A percentile compares a stretch with the other conserved stretches of the same genome.
phyloP scores from a whole-genome alignment of 495 filamentous ascomycete genomes.

The Penicillium roqueforti region DNA sequence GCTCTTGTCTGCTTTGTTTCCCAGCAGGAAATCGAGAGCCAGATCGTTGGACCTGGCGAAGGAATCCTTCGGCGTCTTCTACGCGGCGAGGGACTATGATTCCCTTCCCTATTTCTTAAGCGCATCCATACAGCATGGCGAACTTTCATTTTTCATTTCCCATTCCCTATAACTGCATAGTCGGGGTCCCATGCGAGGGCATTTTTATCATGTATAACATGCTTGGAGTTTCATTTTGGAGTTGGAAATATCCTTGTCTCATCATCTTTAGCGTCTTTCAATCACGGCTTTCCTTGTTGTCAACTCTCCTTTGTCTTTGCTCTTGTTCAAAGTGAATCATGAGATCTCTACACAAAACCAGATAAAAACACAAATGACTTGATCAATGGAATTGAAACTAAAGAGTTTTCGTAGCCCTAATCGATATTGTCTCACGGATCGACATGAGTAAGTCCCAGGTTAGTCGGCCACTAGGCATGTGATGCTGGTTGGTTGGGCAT shows the following conservation, averaged over 20 bases:
- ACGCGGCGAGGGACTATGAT: conserved; percentile 38
- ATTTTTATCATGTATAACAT: conserved; percentile 21
- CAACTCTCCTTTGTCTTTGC: conserved; percentile 9
- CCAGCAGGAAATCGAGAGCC: conserved; percentile 68
- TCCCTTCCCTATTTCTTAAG: neutral
- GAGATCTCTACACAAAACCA: neutral
- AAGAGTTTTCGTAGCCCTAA: too few relatives aligned
- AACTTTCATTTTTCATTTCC: neutral
- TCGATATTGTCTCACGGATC: too few relatives aligned
- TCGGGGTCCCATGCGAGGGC: conserved; percentile 6
- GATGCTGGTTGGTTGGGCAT: too few relatives aligned
- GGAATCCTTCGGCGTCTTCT: conserved; percentile 46
- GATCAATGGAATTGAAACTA: neutral
- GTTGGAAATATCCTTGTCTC: conserved; percentile 12
- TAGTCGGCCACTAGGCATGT: too few relatives aligned
- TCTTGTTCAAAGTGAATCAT: neutral
- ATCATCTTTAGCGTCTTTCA: conserved; percentile 7
- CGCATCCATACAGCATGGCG: neutral
- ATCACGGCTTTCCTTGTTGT: conserved; percentile 7
- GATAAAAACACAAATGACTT: neutral
- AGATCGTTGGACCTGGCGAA: conserved; percentile 64
- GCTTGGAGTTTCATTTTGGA: conserved; percentile 12
- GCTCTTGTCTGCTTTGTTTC: conserved; percentile 72
- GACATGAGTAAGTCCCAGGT: too few relatives aligned
- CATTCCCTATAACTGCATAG: conserved; percentile 11